Conservation (phyloP, 2,329 filamentous ascomycete genomes). For the Sporothrix variecibatus region DNA sequence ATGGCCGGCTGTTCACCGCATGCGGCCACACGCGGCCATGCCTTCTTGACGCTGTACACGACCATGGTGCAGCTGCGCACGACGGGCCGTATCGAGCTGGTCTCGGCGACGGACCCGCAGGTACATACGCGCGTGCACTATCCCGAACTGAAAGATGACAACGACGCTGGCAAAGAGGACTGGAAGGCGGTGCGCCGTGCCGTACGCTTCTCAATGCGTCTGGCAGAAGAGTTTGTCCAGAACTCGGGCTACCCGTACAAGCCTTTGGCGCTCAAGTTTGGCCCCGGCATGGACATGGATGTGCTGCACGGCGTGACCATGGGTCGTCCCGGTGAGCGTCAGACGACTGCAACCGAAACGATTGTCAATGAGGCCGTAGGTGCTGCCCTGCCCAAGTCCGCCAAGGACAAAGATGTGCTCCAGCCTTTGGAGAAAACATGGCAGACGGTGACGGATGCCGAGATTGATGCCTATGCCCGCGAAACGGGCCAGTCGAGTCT, state of each 20-base stretch:
- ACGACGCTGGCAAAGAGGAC: constrained; percentile 31
- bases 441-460: constrained; percentile 35
- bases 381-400: background rate
- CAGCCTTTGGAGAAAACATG: constrained; percentile 29
- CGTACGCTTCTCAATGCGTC: constrained; percentile 38
- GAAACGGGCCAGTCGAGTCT: constrained; percentile 33
- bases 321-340: background rate
- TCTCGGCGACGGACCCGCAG: constrained; percentile 39
- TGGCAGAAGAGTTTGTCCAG: constrained; percentile 36
- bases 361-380: background rate
- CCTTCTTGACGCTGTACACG: constrained; percentile 35
- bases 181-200: constrained; percentile 34
- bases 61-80: constrained; percentile 39
- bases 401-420: constrained; percentile 1
- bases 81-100: constrained; percentile 38
- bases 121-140: constrained; percentile 38
- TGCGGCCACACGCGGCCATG: constrained; percentile 23
- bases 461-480: constrained; percentile 37
- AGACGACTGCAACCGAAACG: background rate
- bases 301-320: constrained; percentile 26
- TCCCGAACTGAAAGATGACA: constrained; percentile 37
- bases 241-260: constrained; percentile 35
- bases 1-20: constrained; percentile 29
- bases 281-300: constrained; percentile 33
- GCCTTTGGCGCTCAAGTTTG: constrained; percentile 33